Evolutionary conservation across 805 yeast genomes (phyloP).

Genomic region (Wickerhamomyces rabaulensis): DNA sequence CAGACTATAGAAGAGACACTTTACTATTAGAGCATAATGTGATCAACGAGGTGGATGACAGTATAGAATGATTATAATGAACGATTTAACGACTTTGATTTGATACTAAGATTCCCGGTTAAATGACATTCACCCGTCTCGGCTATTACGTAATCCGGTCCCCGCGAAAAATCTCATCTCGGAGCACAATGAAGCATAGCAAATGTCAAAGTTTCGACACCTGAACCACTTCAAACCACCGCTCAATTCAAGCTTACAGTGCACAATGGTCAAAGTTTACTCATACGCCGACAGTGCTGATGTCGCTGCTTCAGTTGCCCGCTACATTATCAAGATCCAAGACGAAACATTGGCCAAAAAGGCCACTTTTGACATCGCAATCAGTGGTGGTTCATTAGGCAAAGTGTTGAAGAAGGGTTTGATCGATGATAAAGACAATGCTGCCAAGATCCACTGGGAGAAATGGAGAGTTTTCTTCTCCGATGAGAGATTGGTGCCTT

Average conservation of each 20-base stretch:
- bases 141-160: not conserved
- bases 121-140: not conserved
- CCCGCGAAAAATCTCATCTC: not conserved
- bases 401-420: slow-evolving; percentile 61
- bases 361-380: slow-evolving; percentile 62
- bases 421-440: slow-evolving; percentile 46
- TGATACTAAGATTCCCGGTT: too few species aligned
- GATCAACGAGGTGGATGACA: slow-evolving; percentile 2
- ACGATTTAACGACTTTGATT: too few species aligned
- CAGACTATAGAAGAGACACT: slow-evolving; percentile 20
- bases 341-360: slow-evolving; percentile 45
- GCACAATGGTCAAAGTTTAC: slow-evolving; percentile 30
- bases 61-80: not conserved
- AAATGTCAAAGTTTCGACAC: not conserved
- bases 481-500: slow-evolving; percentile 87
- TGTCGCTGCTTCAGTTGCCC: slow-evolving; percentile 65
- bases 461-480: slow-evolving; percentile 81
- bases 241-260: not conserved
- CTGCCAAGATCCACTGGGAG: slow-evolving; percentile 51
- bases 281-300: slow-evolving; percentile 46
- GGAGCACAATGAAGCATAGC: not conserved
- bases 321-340: slow-evolving; percentile 56
- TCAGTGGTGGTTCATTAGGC: slow-evolving; percentile 89
- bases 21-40: slow-evolving; percentile 17
- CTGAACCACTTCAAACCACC: too few species aligned